Base-by-base conservation (phyloP, 306 rosid genomes). In the Bauhinia variegata region DNA sequence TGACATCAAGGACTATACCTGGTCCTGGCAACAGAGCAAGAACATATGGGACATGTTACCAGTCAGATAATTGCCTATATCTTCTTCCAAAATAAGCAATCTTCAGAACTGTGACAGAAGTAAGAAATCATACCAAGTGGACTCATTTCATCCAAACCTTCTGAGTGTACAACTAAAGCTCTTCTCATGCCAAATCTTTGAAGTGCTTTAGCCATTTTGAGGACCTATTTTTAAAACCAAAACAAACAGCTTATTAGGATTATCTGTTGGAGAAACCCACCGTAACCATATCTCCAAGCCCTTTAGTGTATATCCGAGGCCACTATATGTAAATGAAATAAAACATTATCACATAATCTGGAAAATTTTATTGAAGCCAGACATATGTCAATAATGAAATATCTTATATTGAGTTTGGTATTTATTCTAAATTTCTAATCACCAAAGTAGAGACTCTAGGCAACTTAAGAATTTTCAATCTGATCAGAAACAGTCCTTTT, bases 111-210 rank as follows among this genome's bases (percentile, higher is more conserved):
- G 9, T 39, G 50, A 54, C 52, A 64, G 63, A 72, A 32, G 71
- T 70, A 50, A 51, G 51, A 66, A 17, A 48, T 66, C 75, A 78
- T 83, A 88, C 99, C 97, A 55, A 93, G 92, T 10, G 99, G 99
- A 73, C 96, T 90, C 83, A 93, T 93, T 82, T 93, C 99, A 63
- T 93, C 99, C 75, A 93, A 80, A 60, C 99, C 97, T 75, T 88
- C 91, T 1, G 95, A 93, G 79, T 93, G 99, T 72, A 93, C 99
- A 66, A 93, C 97, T 79, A 93, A 80, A 63, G 99, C 96, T 78
- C 97, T 85, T 79, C 86, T 80, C 95, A 90, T 85, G 74, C 96
- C 97, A 77, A 93, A 93, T 37, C 69, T 82, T 52, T 83, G 85
- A 78, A 93, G 81, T 38, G 88, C 87, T 72, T 77, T 80, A 31